A percentile compares a stretch with the other conserved stretches of the same genome.
These are phyloP conservation scores for Fusarium illudens DNA, from an alignment of 2,329 filamentous ascomycete species.

Conservation along the genomic window DNA sequence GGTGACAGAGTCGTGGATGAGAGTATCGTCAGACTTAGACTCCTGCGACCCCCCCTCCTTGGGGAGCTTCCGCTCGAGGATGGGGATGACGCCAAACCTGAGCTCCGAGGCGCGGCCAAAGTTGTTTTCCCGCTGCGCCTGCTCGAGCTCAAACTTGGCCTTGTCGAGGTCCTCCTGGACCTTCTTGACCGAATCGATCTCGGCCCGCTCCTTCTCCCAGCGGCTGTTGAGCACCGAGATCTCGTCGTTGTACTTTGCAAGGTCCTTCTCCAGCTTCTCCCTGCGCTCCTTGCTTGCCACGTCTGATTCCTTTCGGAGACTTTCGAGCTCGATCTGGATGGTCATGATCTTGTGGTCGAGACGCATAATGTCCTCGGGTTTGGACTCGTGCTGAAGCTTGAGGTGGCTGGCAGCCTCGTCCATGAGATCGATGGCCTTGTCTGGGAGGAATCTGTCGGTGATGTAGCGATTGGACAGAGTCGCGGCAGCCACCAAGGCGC, in stretches of 20 bases:
- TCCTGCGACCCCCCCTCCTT: slow-evolving; percentile 68
- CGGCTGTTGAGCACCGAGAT: slow-evolving; percentile 76
- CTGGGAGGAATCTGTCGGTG: slow-evolving; percentile 92
- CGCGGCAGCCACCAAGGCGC: slow-evolving; percentile 89
- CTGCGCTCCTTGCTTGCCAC: slow-evolving; percentile 86
- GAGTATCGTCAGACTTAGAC: slow-evolving; percentile 55
- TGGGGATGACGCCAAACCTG: slow-evolving; percentile 86
- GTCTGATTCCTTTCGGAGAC: slow-evolving; percentile 91
- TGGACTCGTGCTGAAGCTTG: slow-evolving; percentile 93
- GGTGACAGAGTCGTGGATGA: slow-evolving; percentile 95
- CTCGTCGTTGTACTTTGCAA: slow-evolving; percentile 81
- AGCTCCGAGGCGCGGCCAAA: slow-evolving; percentile 92
- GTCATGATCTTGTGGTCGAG: slow-evolving; percentile 97
- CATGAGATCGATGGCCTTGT: slow-evolving; percentile 97
- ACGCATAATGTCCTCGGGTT: slow-evolving; percentile 91
- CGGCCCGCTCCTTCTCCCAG: slow-evolving; percentile 89
- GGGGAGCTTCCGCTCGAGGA: slow-evolving; percentile 79
- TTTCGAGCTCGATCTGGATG: slow-evolving; percentile 95
- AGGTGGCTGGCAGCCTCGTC: slow-evolving; percentile 94
- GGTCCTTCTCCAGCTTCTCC: slow-evolving; percentile 80
- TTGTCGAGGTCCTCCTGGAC: slow-evolving; percentile 89
- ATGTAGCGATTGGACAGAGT: slow-evolving; percentile 96
- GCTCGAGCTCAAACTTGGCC: slow-evolving; percentile 84
- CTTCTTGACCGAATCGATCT: slow-evolving; percentile 87
- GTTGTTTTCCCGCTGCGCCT: slow-evolving; percentile 86